Conservation (phyloP, 164 flowering plant species). For the Magnolia kwangsiensis region DNA sequence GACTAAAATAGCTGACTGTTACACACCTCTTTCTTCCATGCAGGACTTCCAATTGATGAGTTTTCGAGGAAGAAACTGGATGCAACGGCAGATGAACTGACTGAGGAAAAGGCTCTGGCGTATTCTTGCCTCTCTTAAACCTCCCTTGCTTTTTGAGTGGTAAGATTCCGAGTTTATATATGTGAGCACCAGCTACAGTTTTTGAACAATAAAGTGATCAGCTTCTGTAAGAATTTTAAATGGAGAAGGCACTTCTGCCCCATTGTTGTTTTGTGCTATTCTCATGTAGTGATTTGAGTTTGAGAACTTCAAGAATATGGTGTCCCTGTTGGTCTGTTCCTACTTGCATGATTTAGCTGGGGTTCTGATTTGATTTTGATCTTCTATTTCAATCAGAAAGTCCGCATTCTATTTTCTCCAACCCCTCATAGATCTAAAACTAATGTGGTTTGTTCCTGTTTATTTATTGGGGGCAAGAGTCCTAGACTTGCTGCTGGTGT, state of each 20-base stretch:
- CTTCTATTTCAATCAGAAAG: no score
- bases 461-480: no score
- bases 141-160: not conserved
- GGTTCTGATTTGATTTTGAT: not conserved
- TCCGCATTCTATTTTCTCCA: no score
- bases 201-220: not conserved
- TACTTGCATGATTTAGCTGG: not conserved
- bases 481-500: no score
- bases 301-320: not conserved
- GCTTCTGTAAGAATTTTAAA: not conserved
- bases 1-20: not conserved
- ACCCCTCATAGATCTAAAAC: no score
- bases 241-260: not conserved
- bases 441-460: no score
- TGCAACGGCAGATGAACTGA: conserved; percentile 76
- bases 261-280: not conserved
- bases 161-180: not conserved
- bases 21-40: not conserved
- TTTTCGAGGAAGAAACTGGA: conserved; percentile 91
- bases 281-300: not conserved
- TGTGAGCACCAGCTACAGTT: not conserved
- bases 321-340: not conserved
- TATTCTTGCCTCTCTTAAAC: conserved; percentile 72
- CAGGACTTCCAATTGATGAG: conserved; percentile 79
- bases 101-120: conserved; percentile 86